Conservation (phyloP, 78 protist genomes). For the Planoprotostelium fungivorum region DNA sequence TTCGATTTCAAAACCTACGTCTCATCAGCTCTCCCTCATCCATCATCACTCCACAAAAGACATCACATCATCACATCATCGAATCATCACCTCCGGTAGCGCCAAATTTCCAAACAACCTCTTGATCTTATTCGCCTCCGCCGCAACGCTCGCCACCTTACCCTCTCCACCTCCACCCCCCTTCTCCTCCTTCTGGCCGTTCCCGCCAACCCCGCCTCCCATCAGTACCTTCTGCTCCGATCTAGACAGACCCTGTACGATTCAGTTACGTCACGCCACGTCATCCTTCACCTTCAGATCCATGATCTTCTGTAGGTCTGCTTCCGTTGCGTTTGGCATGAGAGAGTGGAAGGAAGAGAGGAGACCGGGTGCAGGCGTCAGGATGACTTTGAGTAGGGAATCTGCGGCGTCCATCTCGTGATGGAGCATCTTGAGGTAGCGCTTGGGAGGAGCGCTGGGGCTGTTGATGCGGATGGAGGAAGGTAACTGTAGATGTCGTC, state of each 20-base stretch:
- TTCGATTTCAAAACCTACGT: too few species aligned
- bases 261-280: background rate
- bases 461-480: conserved; percentile 11
- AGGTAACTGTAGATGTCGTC: background rate
- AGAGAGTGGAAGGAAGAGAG: conserved; percentile 35
- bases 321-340: conserved; percentile 20
- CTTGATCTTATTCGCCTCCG: background rate
- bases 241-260: background rate
- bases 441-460: conserved; percentile 2
- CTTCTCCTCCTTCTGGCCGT: too few species aligned
- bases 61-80: too few species aligned
- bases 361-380: conserved; percentile 1
- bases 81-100: too few species aligned
- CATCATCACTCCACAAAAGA: too few species aligned
- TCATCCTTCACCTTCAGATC: conserved; percentile 30
- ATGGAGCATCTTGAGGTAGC: conserved; percentile 38
- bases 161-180: background rate
- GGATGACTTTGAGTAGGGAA: conserved; percentile 38
- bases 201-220: too few species aligned
- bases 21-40: too few species aligned
- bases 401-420: conserved; percentile 44
- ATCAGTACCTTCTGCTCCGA: background rate
- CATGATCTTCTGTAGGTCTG: conserved; percentile 50
- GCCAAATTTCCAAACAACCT: background rate
- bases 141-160: background rate